A percentile compares a stretch with the other conserved stretches of the same genome.
Evolutionary conservation across 371 early-diverging fungal species (phyloP).

Genomic region (Lichtheimia hyalospora): DNA sequence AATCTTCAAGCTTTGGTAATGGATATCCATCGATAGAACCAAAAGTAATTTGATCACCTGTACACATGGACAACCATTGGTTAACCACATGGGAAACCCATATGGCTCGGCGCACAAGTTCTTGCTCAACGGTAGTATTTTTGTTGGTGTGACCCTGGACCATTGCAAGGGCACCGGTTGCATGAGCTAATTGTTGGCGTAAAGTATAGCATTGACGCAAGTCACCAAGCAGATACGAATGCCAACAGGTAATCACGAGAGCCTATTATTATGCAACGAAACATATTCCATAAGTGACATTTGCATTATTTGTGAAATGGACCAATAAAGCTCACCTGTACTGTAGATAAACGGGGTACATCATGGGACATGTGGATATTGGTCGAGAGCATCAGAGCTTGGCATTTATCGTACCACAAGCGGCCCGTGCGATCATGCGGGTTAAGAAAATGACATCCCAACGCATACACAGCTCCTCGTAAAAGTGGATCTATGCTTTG

Average conservation of each 20-base stretch:
- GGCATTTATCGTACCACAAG: conserved; percentile 9
- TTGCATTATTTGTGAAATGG: not conserved
- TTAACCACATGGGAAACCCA: conserved; percentile 43
- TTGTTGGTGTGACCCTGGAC: conserved; percentile 10
- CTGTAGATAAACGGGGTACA: conserved; percentile 20
- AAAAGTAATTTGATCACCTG: conserved; percentile 9
- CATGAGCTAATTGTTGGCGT: conserved; percentile 17
- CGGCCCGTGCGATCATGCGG: conserved; percentile 8
- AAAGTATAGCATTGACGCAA: conserved; percentile 22
- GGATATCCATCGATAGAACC: conserved; percentile 19
- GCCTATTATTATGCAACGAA: conserved; percentile 21
- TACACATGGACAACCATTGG: conserved; percentile 34
- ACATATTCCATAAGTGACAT: not conserved
- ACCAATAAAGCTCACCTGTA: conserved; percentile 25
- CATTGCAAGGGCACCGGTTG: conserved; percentile 5
- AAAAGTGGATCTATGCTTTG: conserved; percentile 30
- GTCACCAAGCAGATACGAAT: conserved; percentile 33
- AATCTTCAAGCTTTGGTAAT: conserved; percentile 43
- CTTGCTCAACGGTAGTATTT: conserved; percentile 18
- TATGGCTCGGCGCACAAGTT: conserved; percentile 40
- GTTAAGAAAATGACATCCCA: conserved; percentile 28
- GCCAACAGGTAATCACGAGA: conserved; percentile 42
- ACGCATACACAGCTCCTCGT: conserved; percentile 27
- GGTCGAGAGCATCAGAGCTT: not conserved
- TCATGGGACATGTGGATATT: conserved; percentile 8